phyloP scores from a whole-genome alignment of 805 yeast genomes.

The Yarrowia sp. region DNA sequence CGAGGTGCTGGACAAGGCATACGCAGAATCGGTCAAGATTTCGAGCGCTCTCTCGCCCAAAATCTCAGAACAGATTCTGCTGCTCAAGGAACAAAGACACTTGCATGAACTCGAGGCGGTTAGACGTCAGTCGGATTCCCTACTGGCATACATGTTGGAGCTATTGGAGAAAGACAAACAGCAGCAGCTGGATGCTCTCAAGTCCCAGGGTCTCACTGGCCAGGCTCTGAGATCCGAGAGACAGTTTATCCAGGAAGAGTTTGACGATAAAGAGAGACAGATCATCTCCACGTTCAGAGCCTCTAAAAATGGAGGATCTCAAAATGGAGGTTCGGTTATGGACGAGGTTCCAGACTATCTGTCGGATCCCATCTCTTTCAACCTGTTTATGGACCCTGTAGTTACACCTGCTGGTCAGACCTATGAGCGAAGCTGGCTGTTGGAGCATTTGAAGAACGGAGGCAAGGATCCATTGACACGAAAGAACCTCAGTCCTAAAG shows the following conservation, averaged over 20 bases:
- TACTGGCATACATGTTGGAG: slow-evolving; percentile 4
- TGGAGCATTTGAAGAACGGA: slow-evolving; percentile 52
- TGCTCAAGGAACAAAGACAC: slow-evolving; percentile 19
- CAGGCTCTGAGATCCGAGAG: not conserved
- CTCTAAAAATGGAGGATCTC: not conserved
- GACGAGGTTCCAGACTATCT: slow-evolving; percentile 52
- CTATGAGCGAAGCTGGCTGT: slow-evolving; percentile 53
- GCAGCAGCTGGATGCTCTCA: slow-evolving; percentile 4
- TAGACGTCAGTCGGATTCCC: slow-evolving; percentile 3
- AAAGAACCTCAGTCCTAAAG: slow-evolving; percentile 49
- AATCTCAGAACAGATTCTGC: slow-evolving; percentile 25
- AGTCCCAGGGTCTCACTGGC: not conserved
- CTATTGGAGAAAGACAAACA: slow-evolving; percentile 13
- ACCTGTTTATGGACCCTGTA: slow-evolving; percentile 55
- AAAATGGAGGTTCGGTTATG: not conserved
- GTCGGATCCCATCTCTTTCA: slow-evolving; percentile 55
- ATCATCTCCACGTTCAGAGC: not conserved
- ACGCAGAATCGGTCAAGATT: slow-evolving; percentile 18
- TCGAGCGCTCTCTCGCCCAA: slow-evolving; percentile 29
- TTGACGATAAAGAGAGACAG: not conserved
- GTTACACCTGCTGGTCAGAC: slow-evolving; percentile 56
- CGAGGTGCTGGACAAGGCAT: slow-evolving; percentile 19
- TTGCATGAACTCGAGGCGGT: not conserved
- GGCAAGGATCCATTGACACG: slow-evolving; percentile 55
- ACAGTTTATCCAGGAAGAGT: slow-evolving; percentile 15